Percentiles rank a stretch among this genome's conserved stretches.
Evolutionary conservation across 306 rosid genomes (phyloP).

Genomic region (Bauhinia variegata): DNA sequence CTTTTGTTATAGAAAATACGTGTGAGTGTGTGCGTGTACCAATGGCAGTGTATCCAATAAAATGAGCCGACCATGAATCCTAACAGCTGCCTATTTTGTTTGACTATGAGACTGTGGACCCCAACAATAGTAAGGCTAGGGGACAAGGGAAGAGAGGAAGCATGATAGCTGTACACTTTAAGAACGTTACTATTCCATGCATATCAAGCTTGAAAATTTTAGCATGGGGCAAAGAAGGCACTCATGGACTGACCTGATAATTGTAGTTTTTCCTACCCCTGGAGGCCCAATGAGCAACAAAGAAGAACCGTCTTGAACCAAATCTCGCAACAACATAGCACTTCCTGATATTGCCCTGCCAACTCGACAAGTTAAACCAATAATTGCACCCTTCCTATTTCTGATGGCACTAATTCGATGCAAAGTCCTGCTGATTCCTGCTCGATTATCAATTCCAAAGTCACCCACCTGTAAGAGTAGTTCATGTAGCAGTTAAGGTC

Average conservation of each 20-base stretch:
- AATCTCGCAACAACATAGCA: slow-evolving; percentile 78
- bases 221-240: slow-evolving; percentile 24
- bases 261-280: slow-evolving; percentile 95
- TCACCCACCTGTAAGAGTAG: slow-evolving; percentile 77
- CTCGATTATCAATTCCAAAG: slow-evolving; percentile 87
- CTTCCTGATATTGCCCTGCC: slow-evolving; percentile 91
- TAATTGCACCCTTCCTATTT: slow-evolving; percentile 83
- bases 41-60: slow-evolving; percentile 1
- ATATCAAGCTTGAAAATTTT: slow-evolving; percentile 18
- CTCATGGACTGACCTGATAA: slow-evolving; percentile 86
- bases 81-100: not conserved
- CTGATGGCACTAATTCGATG: slow-evolving; percentile 94
- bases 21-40: no score
- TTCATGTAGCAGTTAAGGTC: slow-evolving; percentile 29
- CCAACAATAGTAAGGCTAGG: not conserved
- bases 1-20: not conserved
- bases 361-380: slow-evolving; percentile 95
- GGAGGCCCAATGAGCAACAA: slow-evolving; percentile 96
- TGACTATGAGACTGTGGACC: slow-evolving; percentile 1
- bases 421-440: slow-evolving; percentile 93
- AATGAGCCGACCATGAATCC: slow-evolving; percentile 11
- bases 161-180: slow-evolving; percentile 13
- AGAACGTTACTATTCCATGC: slow-evolving; percentile 19
- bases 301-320: slow-evolving; percentile 90
- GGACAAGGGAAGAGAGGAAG: slow-evolving; percentile 27